Percentiles rank a stretch among this genome's conserved stretches.
These are phyloP conservation scores for Firmiana major DNA, from an alignment of 345 rosid species.

Conservation along the genomic window DNA sequence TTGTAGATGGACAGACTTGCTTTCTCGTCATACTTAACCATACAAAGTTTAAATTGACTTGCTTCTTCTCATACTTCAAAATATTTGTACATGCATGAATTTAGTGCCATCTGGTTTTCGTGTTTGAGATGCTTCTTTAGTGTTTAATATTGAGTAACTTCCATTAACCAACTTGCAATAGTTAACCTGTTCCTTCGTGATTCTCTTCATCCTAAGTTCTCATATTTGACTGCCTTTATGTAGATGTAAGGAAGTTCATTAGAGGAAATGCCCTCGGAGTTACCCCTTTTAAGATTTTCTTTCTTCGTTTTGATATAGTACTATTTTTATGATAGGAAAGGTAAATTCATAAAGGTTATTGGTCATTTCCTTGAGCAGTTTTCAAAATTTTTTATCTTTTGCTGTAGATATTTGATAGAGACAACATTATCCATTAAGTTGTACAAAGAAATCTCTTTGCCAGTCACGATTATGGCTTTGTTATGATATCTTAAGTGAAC, in stretches of 20 bases:
- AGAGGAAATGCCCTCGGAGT: not conserved
- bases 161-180: not conserved
- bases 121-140: not conserved
- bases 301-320: not conserved
- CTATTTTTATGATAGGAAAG: not conserved
- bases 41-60: not conserved
- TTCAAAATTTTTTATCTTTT: not conserved
- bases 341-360: not conserved
- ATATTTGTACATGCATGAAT: not conserved
- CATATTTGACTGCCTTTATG: not conserved
- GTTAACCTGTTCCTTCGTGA: not conserved
- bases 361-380: not conserved
- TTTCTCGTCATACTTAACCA: not conserved
- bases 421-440: not conserved
- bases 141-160: not conserved
- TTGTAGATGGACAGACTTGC: not conserved
- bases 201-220: not conserved
- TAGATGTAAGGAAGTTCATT: not conserved
- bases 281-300: not conserved
- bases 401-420: not conserved
- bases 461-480: not conserved
- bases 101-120: not conserved
- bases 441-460: not conserved
- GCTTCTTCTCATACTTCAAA: not conserved
- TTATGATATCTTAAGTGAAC: not conserved